These are phyloP conservation scores for Berberis thunbergii DNA, from an alignment of 164 flowering plant genomes.

Conservation along the genomic window DNA sequence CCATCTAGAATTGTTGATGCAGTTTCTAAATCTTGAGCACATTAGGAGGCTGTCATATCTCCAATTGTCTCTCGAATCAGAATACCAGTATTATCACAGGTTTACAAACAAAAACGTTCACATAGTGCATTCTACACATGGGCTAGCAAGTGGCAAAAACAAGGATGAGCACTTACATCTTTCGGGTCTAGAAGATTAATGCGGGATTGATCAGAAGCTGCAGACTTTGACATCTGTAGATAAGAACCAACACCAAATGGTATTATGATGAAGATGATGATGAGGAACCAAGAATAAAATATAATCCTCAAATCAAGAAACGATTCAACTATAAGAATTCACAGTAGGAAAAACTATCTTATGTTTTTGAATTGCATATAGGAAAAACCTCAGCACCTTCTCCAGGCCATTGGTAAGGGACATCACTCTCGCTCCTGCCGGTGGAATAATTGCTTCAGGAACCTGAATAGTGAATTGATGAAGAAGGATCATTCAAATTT, in stretches of 20 bases:
- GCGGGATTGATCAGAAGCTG: conserved; percentile 87
- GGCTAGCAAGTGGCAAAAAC: not conserved
- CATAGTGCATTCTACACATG: not conserved
- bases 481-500: conserved; percentile 6
- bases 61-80: not conserved
- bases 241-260: conserved; percentile 8
- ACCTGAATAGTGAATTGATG: conserved; percentile 39
- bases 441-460: conserved; percentile 92
- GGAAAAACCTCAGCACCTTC: conserved; percentile 41
- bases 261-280: not conserved
- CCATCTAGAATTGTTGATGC: too few relatives aligned
- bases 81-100: not conserved
- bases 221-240: conserved; percentile 94
- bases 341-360: not conserved
- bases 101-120: not conserved
- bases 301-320: not conserved
- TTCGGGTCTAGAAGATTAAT: conserved; percentile 91
- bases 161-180: conserved; percentile 51
- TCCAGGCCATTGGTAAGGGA: conserved; percentile 93
- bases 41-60: not conserved
- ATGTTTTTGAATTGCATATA: not conserved
- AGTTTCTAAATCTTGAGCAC: not conserved
- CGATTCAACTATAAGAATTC: not conserved
- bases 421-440: conserved; percentile 94
- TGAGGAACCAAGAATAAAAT: not conserved